These are phyloP conservation scores for Vicia sativa DNA, from an alignment of 306 rosid genomes.

Conservation along the genomic window DNA sequence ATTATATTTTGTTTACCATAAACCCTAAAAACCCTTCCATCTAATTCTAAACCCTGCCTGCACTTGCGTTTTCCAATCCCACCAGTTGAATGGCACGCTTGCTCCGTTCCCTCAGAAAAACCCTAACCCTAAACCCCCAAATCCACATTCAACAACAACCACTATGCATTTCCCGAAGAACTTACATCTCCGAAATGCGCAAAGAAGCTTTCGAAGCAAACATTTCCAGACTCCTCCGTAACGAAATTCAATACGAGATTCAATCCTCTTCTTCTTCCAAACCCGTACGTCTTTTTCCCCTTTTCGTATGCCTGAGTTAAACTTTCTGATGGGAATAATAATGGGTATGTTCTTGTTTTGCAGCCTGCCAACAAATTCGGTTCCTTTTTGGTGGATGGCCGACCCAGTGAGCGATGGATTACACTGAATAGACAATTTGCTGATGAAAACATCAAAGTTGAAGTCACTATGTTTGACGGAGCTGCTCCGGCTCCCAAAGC, in stretches of 20 bases:
- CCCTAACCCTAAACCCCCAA: constrained; percentile 40
- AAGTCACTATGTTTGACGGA: constrained; percentile 80
- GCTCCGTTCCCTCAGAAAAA: constrained; percentile 54
- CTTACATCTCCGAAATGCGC: constrained; percentile 69
- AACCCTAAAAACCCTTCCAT: not conserved
- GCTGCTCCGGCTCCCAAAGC: constrained; percentile 50
- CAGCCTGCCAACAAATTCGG: constrained; percentile 61
- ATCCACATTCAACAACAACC: constrained; percentile 33
- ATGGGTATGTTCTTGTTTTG: constrained; percentile 35
- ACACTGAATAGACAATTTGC: constrained; percentile 58
- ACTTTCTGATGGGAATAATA: not conserved
- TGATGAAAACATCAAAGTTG: constrained; percentile 70
- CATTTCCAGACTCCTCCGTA: constrained; percentile 69
- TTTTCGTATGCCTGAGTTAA: constrained; percentile 14
- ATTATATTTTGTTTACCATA: too few relatives aligned
- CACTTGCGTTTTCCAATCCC: not conserved
- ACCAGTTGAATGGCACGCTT: constrained; percentile 60
- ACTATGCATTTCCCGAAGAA: constrained; percentile 43
- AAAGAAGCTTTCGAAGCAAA: constrained; percentile 72
- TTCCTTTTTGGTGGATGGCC: constrained; percentile 63
- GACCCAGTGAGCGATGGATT: constrained; percentile 83
- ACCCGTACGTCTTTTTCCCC: constrained; percentile 52
- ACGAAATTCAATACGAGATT: constrained; percentile 74
- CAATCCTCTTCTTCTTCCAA: constrained; percentile 54
- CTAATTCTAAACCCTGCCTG: constrained; percentile 4